These are phyloP conservation scores for Curvularia lunata DNA, from an alignment of 2,329 filamentous ascomycete genomes.

Conservation along the genomic window DNA sequence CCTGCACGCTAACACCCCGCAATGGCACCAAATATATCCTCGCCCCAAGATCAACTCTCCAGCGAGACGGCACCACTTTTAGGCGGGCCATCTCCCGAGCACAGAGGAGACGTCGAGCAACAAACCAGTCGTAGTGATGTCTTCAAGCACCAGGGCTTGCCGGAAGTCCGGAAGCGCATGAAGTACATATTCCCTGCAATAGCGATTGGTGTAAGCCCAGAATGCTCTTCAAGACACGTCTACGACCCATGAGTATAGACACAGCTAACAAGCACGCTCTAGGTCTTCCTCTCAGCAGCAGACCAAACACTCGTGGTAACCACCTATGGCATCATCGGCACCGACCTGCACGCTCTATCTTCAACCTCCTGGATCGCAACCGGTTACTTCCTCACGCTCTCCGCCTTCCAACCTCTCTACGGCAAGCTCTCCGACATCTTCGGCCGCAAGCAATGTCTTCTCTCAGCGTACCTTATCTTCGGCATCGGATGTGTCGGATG, in stretches of 20 bases:
- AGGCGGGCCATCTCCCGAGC: constrained; percentile 27
- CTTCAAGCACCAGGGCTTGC: constrained; percentile 53
- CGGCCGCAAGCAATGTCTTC: constrained; percentile 68
- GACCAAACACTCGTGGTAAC: constrained; percentile 80
- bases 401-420: constrained; percentile 76
- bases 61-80: constrained; percentile 57
- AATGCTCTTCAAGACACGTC: not conserved
- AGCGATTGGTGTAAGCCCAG: constrained; percentile 62
- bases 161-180: constrained; percentile 59
- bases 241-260: not conserved
- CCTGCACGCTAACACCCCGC: constrained; percentile 3
- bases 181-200: constrained; percentile 67
- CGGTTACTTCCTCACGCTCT: constrained; percentile 75
- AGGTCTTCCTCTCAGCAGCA: constrained; percentile 74
- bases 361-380: constrained; percentile 75
- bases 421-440: constrained; percentile 75
- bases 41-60: not conserved
- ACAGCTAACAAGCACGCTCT: constrained; percentile 7
- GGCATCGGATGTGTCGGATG: constrained; percentile 69
- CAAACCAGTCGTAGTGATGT: constrained; percentile 41
- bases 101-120: constrained; percentile 46
- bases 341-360: constrained; percentile 75
- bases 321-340: constrained; percentile 80
- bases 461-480: constrained; percentile 70
- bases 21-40: constrained; percentile 8